Base-by-base conservation (phyloP, 441 rosid genomes). In the Gossypium trilobum region DNA sequence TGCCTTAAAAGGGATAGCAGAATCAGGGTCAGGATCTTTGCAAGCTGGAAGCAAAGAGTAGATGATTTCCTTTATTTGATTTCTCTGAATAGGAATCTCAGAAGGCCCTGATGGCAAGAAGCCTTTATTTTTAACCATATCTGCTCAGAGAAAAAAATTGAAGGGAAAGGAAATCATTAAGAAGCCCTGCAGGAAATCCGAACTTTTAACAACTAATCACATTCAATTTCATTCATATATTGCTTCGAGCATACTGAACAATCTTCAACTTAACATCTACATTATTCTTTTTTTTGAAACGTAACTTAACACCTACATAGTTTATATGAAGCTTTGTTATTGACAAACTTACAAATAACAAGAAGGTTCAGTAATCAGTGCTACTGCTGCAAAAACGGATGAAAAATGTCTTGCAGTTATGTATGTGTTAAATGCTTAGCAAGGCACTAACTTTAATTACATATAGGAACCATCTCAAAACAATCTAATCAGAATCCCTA, bases 71-170 rank as follows among this genome's bases (percentile, higher is more conserved):
- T 90, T 95, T 31, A 93, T 83, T 78, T 95, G 99, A 79, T 82
- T 91, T 74, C 99, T 85, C 75, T 91, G 99, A 75, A 84, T 58
- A 11, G 98, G 91, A 75, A 95, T 93, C 84, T 93, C 98, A 3
- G 98, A 95, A 74, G 99, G 99, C 64, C 95, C 96, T 7, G 99
- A 89, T 19, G 99, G 99, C 85, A 92, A 78, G 83, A 95, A 95
- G 14, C 98, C 99, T 81, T 95, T 93, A 81, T 93, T 95, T 84
- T 95, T 93, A 66, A 95, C 99, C 99, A 95, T 93, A 81, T 95
- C 99, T 93, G 95, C 68, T 71, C 76, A 75, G 78, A 44, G 63
- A 17, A 75, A 81, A 79, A 62, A 16, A 17, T 2, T 46, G 68
- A 83, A 78, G 66, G 8, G 2, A 58, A 73, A 68, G 44, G 19